phyloP scores from a whole-genome alignment of 2,329 filamentous ascomycete species.

The Thielaviopsis musarum region DNA sequence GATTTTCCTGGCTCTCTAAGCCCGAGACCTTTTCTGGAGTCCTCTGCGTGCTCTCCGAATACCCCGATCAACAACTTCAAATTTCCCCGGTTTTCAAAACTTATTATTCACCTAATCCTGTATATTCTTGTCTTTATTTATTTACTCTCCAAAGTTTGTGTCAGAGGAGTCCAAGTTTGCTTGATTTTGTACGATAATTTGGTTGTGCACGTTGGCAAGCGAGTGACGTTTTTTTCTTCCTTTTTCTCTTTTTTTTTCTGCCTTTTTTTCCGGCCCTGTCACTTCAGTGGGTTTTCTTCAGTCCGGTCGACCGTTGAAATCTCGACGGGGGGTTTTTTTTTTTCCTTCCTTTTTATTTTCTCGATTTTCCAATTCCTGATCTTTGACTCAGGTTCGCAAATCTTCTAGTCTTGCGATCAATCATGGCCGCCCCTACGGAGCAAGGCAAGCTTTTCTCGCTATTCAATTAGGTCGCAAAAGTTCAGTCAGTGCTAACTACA shows the following conservation, averaged over 20 bases:
- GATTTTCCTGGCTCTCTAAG: too few species aligned
- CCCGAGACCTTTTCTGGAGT: too few species aligned
- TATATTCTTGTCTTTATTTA: neutral
- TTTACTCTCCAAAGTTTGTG: neutral
- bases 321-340: neutral
- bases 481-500: constrained; percentile 1
- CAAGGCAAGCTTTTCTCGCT: constrained; percentile 1
- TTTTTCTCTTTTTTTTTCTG: neutral
- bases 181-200: neutral
- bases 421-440: constrained; percentile 7
- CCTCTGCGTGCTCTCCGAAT: neutral
- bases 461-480: neutral
- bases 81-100: neutral
- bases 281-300: neutral
- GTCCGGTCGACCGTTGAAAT: neutral
- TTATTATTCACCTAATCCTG: neutral
- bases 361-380: constrained; percentile 2
- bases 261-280: neutral
- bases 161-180: neutral
- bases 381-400: neutral
- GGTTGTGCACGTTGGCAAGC: constrained; percentile 1
- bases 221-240: constrained; percentile 1
- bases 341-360: neutral
- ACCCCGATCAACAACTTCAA: neutral
- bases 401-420: constrained; percentile 4